Base-by-base conservation (phyloP, 371 early-diverging fungal species). In the Actinomortierella ambigua region DNA sequence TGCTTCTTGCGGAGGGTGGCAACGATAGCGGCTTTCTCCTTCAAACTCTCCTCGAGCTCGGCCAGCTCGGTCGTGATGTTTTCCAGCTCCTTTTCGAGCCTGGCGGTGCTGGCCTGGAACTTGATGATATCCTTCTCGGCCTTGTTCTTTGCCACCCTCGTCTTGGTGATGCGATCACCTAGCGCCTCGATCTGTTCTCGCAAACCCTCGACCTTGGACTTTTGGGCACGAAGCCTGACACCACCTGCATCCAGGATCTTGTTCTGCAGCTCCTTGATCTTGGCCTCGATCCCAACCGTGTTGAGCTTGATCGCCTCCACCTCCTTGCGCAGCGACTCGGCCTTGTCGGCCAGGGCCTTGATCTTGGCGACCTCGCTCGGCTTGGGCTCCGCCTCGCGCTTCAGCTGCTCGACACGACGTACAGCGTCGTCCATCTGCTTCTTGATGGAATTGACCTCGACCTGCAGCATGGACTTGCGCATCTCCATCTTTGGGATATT, bases 201-300 rank as follows among this genome's bases (percentile, higher is more conserved):
- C 28, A 96, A 75, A 28, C 88, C 85, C 55, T 95, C 95, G 18
- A 95, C 95, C 23, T 87, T 92, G 26, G 89, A 85, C 59, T 92
- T 93, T 77, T 98, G 97, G 7, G 85, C 75, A 43, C 96, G 84
- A 28, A 97, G 76, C 63, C 88, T 84, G 65, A 90, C 90, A 57
- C 97, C 97, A 54, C 98, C 97, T 13, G 88, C 93, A 55, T 95
- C 87, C 79, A 97, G 81, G 57, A 97, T 96, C 61, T 93, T 84
- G 40, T 93, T 88, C 55, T 97, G 96, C 20, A 97, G 79, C 15
- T 81, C 79, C 43, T 85, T 80, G 56, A 93, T 91, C 15, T 81
- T 88, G 3, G 76, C 82, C 52, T 92, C 88, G 47, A 93, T 88
- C 8, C 79, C 56, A 18, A 68, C 57, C 34, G 82, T 68, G 28